A percentile compares a stretch with the other conserved stretches of the same genome.
phyloP scores from a whole-genome alignment of 2,329 filamentous ascomycete genomes.

The Diaporthe sp. region DNA sequence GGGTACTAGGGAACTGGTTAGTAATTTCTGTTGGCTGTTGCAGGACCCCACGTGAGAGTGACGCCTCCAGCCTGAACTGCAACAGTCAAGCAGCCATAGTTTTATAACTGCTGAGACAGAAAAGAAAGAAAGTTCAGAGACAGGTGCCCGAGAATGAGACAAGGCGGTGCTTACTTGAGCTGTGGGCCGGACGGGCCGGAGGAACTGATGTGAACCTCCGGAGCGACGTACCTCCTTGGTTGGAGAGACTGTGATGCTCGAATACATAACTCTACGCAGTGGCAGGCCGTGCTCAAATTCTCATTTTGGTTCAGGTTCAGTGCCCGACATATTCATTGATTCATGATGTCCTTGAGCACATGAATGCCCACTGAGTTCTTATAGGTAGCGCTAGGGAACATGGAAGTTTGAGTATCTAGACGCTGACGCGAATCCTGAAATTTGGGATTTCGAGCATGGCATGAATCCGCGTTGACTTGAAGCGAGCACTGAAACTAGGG shows the following conservation, averaged over 20 bases:
- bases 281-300: too few relatives aligned
- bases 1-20: too few relatives aligned
- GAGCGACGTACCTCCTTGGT: neutral
- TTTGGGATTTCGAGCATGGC: neutral
- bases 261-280: neutral
- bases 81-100: neutral
- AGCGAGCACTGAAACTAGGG: constrained; percentile 7
- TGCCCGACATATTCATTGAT: neutral
- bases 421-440: neutral
- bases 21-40: neutral
- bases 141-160: neutral
- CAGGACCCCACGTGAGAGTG: neutral
- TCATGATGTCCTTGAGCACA: neutral
- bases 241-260: neutral
- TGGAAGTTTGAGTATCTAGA: neutral
- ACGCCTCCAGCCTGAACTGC: too few relatives aligned
- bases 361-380: neutral
- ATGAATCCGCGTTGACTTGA: neutral
- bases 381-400: neutral
- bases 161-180: neutral
- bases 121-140: neutral
- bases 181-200: too few relatives aligned
- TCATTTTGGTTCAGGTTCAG: neutral
- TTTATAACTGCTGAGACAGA: neutral
- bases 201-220: neutral